These are phyloP conservation scores for Jamesozyma piceae DNA, from an alignment of 805 yeast genomes.

Conservation along the genomic window DNA sequence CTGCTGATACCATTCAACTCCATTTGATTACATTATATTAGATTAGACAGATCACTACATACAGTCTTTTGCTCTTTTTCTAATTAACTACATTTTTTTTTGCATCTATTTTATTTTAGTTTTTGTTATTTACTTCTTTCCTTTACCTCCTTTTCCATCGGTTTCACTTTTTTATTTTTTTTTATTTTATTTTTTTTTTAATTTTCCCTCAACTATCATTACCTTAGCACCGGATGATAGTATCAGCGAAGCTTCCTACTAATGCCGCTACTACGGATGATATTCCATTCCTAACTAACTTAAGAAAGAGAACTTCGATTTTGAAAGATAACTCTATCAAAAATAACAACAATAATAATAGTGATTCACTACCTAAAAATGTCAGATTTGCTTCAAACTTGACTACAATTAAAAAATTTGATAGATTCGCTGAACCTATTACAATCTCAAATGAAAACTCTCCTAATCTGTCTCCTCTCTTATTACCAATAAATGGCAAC, in stretches of 20 bases:
- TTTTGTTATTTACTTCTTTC: too few relatives aligned
- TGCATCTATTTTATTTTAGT: too few relatives aligned
- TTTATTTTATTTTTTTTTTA: too few relatives aligned
- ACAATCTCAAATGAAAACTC: slow-evolving; percentile 54
- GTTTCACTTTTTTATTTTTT: too few relatives aligned
- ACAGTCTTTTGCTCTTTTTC: too few relatives aligned
- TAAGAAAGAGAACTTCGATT: background rate
- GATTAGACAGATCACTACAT: too few relatives aligned
- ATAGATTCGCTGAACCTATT: slow-evolving; percentile 50
- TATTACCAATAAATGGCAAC: slow-evolving; percentile 7
- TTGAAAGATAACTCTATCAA: background rate
- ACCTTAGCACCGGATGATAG: too few relatives aligned
- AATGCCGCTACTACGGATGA: background rate
- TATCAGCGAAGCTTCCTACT: background rate
- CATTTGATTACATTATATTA: too few relatives aligned
- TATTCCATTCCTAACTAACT: background rate
- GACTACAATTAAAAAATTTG: slow-evolving; percentile 56
- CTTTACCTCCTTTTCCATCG: too few relatives aligned
- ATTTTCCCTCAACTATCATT: too few relatives aligned
- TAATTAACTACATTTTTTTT: too few relatives aligned
- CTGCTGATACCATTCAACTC: too few relatives aligned
- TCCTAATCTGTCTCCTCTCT: slow-evolving; percentile 18
- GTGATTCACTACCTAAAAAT: slow-evolving; percentile 20
- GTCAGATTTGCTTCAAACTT: slow-evolving; percentile 57
- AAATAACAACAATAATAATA: background rate